Evolutionary conservation across 352 stramenopile genomes (phyloP).

Genomic region (Peronospora belbahrii): DNA sequence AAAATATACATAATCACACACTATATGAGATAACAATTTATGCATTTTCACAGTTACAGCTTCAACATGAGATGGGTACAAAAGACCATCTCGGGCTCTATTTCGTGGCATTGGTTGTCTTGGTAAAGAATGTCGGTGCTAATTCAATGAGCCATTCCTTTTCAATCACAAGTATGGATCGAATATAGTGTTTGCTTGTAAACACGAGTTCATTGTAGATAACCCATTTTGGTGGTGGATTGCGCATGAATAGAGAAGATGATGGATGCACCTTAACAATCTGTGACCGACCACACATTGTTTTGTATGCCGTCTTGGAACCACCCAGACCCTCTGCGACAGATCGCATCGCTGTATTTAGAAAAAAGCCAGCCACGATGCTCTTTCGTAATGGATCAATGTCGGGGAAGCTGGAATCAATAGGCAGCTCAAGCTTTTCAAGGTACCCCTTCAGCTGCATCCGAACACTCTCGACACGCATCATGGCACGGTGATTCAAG

Average conservation of each 20-base stretch:
- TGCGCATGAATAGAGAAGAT: slow-evolving; percentile 84
- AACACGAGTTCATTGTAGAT: slow-evolving; percentile 89
- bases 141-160: slow-evolving; percentile 85
- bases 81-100: too few species aligned
- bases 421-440: slow-evolving; percentile 57
- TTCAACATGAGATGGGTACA: too few species aligned
- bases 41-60: too few species aligned
- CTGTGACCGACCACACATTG: slow-evolving; percentile 73
- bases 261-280: slow-evolving; percentile 86
- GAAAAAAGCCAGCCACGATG: slow-evolving; percentile 83
- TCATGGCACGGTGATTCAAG: slow-evolving; percentile 79
- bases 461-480: slow-evolving; percentile 76
- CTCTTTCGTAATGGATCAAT: slow-evolving; percentile 82
- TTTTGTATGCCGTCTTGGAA: slow-evolving; percentile 83
- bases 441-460: slow-evolving; percentile 64
- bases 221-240: slow-evolving; percentile 78
- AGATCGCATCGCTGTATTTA: slow-evolving; percentile 86
- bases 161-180: slow-evolving; percentile 81
- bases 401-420: slow-evolving; percentile 64
- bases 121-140: slow-evolving; percentile 77
- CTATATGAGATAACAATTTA: too few species aligned
- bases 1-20: too few species aligned
- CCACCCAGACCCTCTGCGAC: slow-evolving; percentile 53
- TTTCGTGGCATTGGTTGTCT: slow-evolving; percentile 27
- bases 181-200: slow-evolving; percentile 89